Percentiles rank a stretch among this genome's conserved stretches.
phyloP scores from a whole-genome alignment of 768 basidiomycete species.

The Lactarius vividus region DNA sequence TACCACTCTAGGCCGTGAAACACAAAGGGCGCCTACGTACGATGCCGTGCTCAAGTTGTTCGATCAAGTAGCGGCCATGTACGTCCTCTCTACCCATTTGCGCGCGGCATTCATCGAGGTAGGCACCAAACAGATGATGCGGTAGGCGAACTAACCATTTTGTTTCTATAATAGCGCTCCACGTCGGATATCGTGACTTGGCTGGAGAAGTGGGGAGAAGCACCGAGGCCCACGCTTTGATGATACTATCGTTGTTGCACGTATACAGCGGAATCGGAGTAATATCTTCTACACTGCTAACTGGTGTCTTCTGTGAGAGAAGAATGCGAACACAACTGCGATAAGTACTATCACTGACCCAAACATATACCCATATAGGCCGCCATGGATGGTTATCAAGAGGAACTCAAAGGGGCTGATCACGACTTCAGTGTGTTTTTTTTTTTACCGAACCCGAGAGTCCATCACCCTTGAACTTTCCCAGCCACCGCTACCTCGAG shows the following conservation, averaged over 20 bases:
- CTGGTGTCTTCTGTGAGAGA: background rate
- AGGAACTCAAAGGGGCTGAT: background rate
- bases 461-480: too few species aligned
- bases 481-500: too few species aligned
- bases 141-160: background rate
- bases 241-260: background rate
- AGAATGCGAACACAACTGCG: background rate
- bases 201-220: slow-evolving; percentile 23
- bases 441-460: too few species aligned
- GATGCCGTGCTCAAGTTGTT: slow-evolving; percentile 65
- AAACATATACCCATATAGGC: too few species aligned
- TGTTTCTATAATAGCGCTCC: slow-evolving; percentile 20
- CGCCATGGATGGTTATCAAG: too few species aligned
- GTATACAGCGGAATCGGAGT: background rate
- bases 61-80: slow-evolving; percentile 72
- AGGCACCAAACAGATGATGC: background rate
- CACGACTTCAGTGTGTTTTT: too few species aligned
- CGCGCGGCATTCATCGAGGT: slow-evolving; percentile 20
- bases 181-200: slow-evolving; percentile 21
- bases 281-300: background rate
- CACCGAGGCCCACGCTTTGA: background rate
- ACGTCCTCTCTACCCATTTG: slow-evolving; percentile 28
- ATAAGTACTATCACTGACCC: background rate
- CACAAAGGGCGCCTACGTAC: slow-evolving; percentile 76
- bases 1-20: slow-evolving; percentile 54